Percentiles rank a stretch among this genome's conserved stretches.
Evolutionary conservation across 1,284 basidiomycete genomes (phyloP).

Genomic region (Sporisorium sorghi): DNA sequence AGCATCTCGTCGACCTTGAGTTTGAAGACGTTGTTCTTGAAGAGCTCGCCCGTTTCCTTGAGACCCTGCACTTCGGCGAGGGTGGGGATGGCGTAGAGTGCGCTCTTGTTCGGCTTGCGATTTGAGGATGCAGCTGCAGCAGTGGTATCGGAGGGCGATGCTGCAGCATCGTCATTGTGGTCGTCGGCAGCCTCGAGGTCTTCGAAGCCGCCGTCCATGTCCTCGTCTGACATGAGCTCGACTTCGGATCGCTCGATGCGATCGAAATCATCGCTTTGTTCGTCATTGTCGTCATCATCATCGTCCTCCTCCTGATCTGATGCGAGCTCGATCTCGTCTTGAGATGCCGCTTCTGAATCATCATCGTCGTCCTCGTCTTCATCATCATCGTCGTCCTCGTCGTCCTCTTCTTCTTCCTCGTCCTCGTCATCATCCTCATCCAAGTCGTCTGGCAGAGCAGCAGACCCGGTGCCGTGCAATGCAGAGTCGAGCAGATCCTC

Average conservation of each 20-base stretch:
- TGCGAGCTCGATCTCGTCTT: conserved; percentile 35
- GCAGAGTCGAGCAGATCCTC: conserved; percentile 56
- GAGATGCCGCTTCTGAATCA: conserved; percentile 25
- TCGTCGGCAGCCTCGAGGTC: conserved; percentile 55
- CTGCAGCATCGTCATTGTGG: conserved; percentile 33
- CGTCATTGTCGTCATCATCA: conserved; percentile 19
- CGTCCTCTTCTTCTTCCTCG: conserved; percentile 46
- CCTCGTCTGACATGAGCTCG: conserved; percentile 61
- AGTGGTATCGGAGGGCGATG: not conserved
- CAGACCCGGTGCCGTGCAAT: conserved; percentile 40
- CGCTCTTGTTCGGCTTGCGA: conserved; percentile 50
- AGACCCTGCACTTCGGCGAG: conserved; percentile 79
- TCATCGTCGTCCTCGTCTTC: conserved; percentile 38
- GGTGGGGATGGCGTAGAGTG: conserved; percentile 72
- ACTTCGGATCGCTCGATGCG: conserved; percentile 30
- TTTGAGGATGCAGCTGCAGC: conserved; percentile 18
- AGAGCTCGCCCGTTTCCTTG: conserved; percentile 82
- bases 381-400: conserved; percentile 34
- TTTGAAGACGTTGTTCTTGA: conserved; percentile 85
- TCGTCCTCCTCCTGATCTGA: conserved; percentile 39
- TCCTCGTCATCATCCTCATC: conserved; percentile 59
- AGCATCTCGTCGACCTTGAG: conserved; percentile 76
- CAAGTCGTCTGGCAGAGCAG: conserved; percentile 42
- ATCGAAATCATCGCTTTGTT: conserved; percentile 56
- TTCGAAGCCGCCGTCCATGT: conserved; percentile 67